Evolutionary conservation across 1,139 yeast species (phyloP), one percentile per base, ranked within the genome.

Genomic region (Hyphopichia fennica): DNA sequence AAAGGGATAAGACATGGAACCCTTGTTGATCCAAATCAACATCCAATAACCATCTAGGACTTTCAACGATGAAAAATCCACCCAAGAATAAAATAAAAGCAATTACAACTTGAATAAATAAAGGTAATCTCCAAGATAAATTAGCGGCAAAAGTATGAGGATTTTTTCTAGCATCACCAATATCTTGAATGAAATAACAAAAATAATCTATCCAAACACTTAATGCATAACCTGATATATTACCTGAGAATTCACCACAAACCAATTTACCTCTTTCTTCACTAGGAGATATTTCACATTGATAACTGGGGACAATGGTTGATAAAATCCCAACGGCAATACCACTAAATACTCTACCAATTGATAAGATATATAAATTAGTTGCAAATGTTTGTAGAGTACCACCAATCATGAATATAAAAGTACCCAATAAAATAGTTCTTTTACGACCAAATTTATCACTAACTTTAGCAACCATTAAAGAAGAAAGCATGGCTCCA

Each of bases 1-100:
- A 69, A 54, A 88, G 83, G n/a, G 91, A 85, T 53, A 90, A 77
- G 11, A 88, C 96, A 40, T 85, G 74, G 55, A 87, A 77, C 2
- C 82, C 83, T 46, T 73, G 74, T 47, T 65, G 72, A 47, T 78
- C 82, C 46, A 58, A 60, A 45, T 77, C 80, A 15, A 69, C 75
- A 45, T 76, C 80, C 23, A 78, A 58, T 35, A 77, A 60, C 79
- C 80, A 78, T 43, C 83, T 60, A 2, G 83, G 83, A 40, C 79
- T 70, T 50, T 78, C 83, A 14, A 78, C 82, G 15, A 78, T 68
- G 54, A 76, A 75, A 44, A 77, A 70, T 2, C 81, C 81, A 3
- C 83, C 83, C 22, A 73, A 35, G 20, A 77, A 66, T 30, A 78
- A 57, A 2, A 75, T 52, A 17, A 68, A 46, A 0, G 81, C 82